These are phyloP conservation scores for Ustilago loliicola DNA, from an alignment of 1,284 basidiomycete genomes.

Conservation along the genomic window DNA sequence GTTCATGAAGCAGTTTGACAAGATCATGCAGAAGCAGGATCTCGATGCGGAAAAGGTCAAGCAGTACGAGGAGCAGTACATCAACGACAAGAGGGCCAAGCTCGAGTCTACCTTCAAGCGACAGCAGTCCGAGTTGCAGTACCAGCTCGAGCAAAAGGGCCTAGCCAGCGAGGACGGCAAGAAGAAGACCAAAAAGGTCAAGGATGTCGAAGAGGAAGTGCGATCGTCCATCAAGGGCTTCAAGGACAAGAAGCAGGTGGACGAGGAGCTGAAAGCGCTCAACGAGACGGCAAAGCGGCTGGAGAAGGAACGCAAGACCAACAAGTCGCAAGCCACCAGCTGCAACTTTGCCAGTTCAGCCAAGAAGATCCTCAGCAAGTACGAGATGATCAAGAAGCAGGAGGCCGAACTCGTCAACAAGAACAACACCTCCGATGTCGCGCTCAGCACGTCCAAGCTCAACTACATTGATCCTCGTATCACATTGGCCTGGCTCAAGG, in stretches of 20 bases:
- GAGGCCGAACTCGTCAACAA: conserved; percentile 66
- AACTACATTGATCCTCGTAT: conserved; percentile 70
- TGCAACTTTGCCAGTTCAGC: conserved; percentile 73
- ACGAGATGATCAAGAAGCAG: conserved; percentile 66
- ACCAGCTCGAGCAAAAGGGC: conserved; percentile 57
- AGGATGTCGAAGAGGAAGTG: conserved; percentile 55
- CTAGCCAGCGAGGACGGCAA: conserved; percentile 41
- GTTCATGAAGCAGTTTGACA: conserved; percentile 73
- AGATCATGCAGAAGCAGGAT: conserved; percentile 84
- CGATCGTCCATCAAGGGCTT: conserved; percentile 53
- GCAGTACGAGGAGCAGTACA: conserved; percentile 81
- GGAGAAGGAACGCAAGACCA: conserved; percentile 84
- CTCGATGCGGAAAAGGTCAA: conserved; percentile 91
- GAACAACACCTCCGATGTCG: conserved; percentile 67
- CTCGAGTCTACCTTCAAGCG: conserved; percentile 80
- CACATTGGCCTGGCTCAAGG: conserved; percentile 69
- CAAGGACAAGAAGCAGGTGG: conserved; percentile 62
- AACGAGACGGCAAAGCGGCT: conserved; percentile 83
- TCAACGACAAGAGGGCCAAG: conserved; percentile 76
- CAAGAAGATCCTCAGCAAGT: conserved; percentile 76
- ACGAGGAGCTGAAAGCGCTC: conserved; percentile 78
- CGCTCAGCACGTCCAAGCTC: conserved; percentile 68
- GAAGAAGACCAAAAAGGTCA: conserved; percentile 59
- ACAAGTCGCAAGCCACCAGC: conserved; percentile 75
- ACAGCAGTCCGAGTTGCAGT: conserved; percentile 63